Evolutionary conservation across 2,329 filamentous ascomycete species (phyloP), one percentile per base, ranked within the genome.

Genomic region (Dothistroma pini): DNA sequence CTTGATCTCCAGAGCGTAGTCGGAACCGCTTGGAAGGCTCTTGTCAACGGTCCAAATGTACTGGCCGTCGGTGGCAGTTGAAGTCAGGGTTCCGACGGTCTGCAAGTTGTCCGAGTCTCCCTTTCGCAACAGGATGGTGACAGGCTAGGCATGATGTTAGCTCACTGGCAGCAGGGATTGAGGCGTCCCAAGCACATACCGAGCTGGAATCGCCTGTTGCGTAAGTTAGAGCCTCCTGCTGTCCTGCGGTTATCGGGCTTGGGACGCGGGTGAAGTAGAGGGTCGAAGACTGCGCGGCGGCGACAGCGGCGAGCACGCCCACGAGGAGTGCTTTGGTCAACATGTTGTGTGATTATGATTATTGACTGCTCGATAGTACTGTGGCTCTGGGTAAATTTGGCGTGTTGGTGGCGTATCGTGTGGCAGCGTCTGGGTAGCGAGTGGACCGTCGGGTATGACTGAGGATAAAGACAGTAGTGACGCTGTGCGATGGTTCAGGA

Each of bases 1-100:
- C 14, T 68, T 71, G 74, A 88, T 85, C 72, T 85, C 74, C 60
- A 87, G 79, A 58, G 85, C 84, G 69, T 87, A 87, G 75, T 84
- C 76, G 31, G 49, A 54, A 59, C 74, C 79, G 63, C 78, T 72
- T 50, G 72, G 67, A 31, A 86, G 75, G 44, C 68, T 72, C 25
- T 68, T 71, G 44, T 74, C 71, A 5, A 82, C 80, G 16, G 77
- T 83, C 82, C 83, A 87, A 59, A 74, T 76, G 76, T 76, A 71
- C 52, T 67, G 59, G 56, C 67, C 68, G 54, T 61, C 60, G 31
- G 57, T 66, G 12, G 62, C 67, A 19, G 59, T 55, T 47, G 29
- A 54, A 35, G 70, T 73, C 56, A 74, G 54, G 22, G 68, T 71
- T 16, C 72, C 70, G 54, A 87, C 72, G 54, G 81, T 82, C 54